Base-by-base conservation (phyloP, 2,329 filamentous ascomycete genomes). In the Fusarium torulosum region DNA sequence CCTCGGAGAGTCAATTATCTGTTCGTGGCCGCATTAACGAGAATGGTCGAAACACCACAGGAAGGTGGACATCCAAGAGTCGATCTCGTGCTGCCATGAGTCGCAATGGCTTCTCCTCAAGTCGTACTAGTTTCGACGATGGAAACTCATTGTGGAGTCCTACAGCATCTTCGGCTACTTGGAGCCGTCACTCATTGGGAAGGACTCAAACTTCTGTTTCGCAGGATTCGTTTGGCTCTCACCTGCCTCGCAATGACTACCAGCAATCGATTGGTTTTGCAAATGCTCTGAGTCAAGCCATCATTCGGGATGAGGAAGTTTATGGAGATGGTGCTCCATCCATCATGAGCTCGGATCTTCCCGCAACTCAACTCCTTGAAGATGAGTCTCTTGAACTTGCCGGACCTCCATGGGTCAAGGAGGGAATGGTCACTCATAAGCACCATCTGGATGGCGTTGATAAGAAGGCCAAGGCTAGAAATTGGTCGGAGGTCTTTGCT, bases 211-310 rank as follows among this genome's bases (percentile, higher is more conserved):
- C 93, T 1, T 95, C 94, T 4, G 92, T 96, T 83, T 97, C 94
- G 6, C 91, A 97, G 73, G 93, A 97, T 76, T 97, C 94, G 1
- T 90, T 98, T 71, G 91, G 90, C 20, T 94, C 92, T 3, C 86
- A 89, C 33, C 90, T 90, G 77, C 89, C 88, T 7, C 87, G 90
- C 45, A 89, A 88, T 41, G 94, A 97, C 73, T 97, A 95, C 77
- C 94, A 97, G 79, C 94, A 97, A 79, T 96, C 94, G 1, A 97
- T 99, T 75, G 96, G 96, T 1, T 99, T 99, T 75, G 96, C 96
- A 54, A 98, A 97, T 77, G 96, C 96, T 6, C 85, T 99, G 13
- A 97, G 94, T 72, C 95, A 98, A 77, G 95, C 95, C 35, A 99
- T 98, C 68, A 97, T 97, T 69, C 91, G 96, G 6, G 95, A 97